These are phyloP conservation scores for Kazachstania psychrophila DNA, from an alignment of 805 yeast species.

Conservation along the genomic window DNA sequence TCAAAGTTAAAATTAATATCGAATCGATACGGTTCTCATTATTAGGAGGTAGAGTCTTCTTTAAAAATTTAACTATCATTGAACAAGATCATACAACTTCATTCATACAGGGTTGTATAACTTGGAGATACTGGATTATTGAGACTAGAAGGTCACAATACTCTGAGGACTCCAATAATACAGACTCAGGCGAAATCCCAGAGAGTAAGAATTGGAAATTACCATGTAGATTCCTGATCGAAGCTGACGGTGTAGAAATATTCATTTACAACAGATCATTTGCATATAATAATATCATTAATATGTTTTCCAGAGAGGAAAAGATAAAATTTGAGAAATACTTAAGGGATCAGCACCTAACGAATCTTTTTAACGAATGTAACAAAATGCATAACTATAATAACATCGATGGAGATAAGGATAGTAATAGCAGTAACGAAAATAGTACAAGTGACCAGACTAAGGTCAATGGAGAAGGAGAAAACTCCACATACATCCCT, in stretches of 20 bases:
- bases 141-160: slow-evolving; percentile 29
- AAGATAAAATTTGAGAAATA: slow-evolving; percentile 14
- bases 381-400: slow-evolving; percentile 1
- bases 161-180: slow-evolving; percentile 9
- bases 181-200: slow-evolving; percentile 7
- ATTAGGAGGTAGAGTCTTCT: slow-evolving; percentile 72
- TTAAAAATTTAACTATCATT: slow-evolving; percentile 64
- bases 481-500: neutral
- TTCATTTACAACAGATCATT: slow-evolving; percentile 72
- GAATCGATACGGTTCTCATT: slow-evolving; percentile 71
- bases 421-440: neutral
- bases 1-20: slow-evolving; percentile 48
- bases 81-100: slow-evolving; percentile 68
- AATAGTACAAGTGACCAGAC: slow-evolving; percentile 10
- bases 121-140: slow-evolving; percentile 88
- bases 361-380: slow-evolving; percentile 9
- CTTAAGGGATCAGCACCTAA: slow-evolving; percentile 14
- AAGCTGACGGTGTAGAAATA: slow-evolving; percentile 69
- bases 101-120: slow-evolving; percentile 59
- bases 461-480: slow-evolving; percentile 4
- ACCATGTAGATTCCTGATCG: slow-evolving; percentile 49
- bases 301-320: slow-evolving; percentile 23
- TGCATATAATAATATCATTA: slow-evolving; percentile 62
- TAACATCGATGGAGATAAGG: neutral
- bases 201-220: slow-evolving; percentile 35